These are phyloP conservation scores for Alopecurus myosuroides DNA, from an alignment of 176 grass and related monocot species.

Conservation along the genomic window DNA sequence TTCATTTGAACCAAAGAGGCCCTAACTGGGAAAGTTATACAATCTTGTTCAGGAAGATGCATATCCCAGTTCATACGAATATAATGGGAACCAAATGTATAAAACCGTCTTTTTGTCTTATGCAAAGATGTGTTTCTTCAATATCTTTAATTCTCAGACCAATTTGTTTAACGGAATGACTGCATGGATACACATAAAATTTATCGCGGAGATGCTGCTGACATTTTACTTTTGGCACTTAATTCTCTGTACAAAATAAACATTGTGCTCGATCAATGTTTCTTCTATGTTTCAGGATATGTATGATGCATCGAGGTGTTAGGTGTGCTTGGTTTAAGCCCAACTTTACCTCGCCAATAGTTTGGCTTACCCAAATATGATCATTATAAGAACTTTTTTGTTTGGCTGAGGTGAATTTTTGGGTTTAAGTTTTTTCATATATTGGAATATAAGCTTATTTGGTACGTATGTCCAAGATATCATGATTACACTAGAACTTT, in stretches of 20 bases:
- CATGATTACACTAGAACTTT: not conserved
- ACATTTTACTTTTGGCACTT: not conserved
- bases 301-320: constrained; percentile 48
- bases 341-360: not conserved
- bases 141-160: not conserved
- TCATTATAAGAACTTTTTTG: not conserved
- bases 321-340: not conserved
- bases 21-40: not conserved
- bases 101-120: not conserved
- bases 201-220: too few species aligned
- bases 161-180: not conserved
- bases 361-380: not conserved
- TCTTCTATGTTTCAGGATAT: constrained; percentile 37
- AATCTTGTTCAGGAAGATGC: not conserved
- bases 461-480: not conserved
- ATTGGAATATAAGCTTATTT: not conserved
- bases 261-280: constrained; percentile 21
- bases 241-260: not conserved
- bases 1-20: not conserved
- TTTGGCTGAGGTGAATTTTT: not conserved
- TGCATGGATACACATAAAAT: not conserved
- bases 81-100: not conserved
- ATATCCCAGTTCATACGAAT: not conserved
- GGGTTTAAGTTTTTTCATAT: not conserved
- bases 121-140: not conserved